phyloP scores from a whole-genome alignment of 2,329 filamentous ascomycete species.

The Ophiostoma sp. region DNA sequence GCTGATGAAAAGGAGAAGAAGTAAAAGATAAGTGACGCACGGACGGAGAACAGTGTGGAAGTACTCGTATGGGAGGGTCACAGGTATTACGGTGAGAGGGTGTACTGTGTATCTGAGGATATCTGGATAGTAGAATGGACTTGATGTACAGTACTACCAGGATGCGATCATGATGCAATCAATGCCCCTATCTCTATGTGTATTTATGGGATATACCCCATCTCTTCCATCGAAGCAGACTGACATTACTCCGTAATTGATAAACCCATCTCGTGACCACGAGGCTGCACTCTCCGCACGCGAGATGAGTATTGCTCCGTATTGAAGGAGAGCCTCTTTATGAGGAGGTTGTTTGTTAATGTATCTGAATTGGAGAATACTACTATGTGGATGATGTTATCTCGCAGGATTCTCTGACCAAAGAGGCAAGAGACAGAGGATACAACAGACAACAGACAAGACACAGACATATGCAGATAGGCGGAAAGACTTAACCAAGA shows the following conservation, averaged over 20 bases:
- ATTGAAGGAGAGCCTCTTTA: no score
- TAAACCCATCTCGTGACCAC: background rate
- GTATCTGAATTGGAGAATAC: no score
- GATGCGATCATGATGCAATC: background rate
- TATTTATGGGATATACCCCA: background rate
- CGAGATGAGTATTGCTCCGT: background rate
- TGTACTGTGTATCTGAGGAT: background rate
- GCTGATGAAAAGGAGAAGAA: conserved; percentile 1
- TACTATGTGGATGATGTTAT: no score
- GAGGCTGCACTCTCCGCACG: background rate
- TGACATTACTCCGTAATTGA: background rate
- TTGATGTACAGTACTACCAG: no score
- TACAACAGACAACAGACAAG: no score
- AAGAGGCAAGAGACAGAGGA: no score
- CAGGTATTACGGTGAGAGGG: conserved; percentile 2
- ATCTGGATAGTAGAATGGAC: background rate
- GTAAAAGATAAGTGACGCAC: conserved; percentile 1
- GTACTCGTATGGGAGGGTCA: background rate
- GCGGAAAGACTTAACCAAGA: background rate
- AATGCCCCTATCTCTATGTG: background rate
- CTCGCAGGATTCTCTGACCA: no score
- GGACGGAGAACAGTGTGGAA: conserved; percentile 4
- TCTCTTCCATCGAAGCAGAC: background rate
- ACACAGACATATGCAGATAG: background rate
- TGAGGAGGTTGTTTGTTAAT: no score